These are phyloP conservation scores for Endothia cerciana DNA, from an alignment of 2,329 filamentous ascomycete species.

Conservation along the genomic window DNA sequence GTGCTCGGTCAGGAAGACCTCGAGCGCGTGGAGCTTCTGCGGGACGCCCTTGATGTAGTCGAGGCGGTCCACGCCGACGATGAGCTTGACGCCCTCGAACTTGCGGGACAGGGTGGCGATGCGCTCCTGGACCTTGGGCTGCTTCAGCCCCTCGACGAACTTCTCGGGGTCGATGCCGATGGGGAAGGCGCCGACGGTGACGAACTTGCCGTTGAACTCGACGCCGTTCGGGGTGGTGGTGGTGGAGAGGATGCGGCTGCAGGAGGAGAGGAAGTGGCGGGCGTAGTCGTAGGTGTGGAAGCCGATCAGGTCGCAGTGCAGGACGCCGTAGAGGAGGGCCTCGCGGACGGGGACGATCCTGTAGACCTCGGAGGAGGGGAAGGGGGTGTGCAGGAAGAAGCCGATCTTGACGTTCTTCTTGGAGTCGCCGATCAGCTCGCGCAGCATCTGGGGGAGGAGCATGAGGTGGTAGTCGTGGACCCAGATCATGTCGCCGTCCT, in stretches of 20 bases:
- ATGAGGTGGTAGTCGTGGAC: conserved; percentile 99
- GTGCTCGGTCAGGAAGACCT: conserved; percentile 95
- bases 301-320: conserved; percentile 93
- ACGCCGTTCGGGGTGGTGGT: conserved; percentile 90
- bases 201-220: conserved; percentile 84
- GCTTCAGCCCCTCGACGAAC: conserved; percentile 86
- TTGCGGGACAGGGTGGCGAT: conserved; percentile 85
- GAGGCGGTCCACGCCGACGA: conserved; percentile 93
- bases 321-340: conserved; percentile 80
- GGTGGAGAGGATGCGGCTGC: conserved; percentile 85
- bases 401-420: conserved; percentile 96
- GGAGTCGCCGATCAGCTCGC: conserved; percentile 78
- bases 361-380: conserved; percentile 96
- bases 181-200: conserved; percentile 92
- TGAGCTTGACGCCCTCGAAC: conserved; percentile 94
- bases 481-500: conserved; percentile 95
- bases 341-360: conserved; percentile 92
- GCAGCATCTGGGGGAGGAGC: conserved; percentile 93
- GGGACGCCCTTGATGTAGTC: conserved; percentile 99
- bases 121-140: conserved; percentile 82
- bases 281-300: conserved; percentile 99
- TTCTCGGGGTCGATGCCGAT: conserved; percentile 98
- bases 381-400: conserved; percentile 97
- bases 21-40: conserved; percentile 93
- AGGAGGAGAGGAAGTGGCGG: conserved; percentile 95